These are phyloP conservation scores for Tetracladium maxilliforme DNA, from an alignment of 2,329 filamentous ascomycete species.

Conservation along the genomic window DNA sequence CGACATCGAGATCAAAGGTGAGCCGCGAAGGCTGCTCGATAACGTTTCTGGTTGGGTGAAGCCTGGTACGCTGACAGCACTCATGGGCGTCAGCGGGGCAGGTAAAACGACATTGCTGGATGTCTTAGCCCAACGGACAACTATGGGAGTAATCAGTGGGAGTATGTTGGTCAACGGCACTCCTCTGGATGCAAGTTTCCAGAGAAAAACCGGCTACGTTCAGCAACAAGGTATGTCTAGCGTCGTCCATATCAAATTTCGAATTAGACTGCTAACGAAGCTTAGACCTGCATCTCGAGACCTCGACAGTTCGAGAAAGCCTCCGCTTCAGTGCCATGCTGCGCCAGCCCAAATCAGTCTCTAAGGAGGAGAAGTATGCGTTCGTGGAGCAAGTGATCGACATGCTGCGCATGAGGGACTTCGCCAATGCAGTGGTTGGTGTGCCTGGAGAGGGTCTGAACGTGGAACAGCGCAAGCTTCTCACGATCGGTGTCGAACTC, in stretches of 20 bases:
- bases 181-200: constrained; percentile 65
- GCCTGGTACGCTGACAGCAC: constrained; percentile 72
- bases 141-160: constrained; percentile 73
- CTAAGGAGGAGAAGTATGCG: constrained; percentile 63
- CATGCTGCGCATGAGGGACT: constrained; percentile 75
- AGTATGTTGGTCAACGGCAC: constrained; percentile 55
- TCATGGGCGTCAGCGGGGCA: constrained; percentile 65
- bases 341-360: constrained; percentile 63
- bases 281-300: constrained; percentile 80
- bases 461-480: constrained; percentile 51
- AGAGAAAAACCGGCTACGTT: constrained; percentile 84
- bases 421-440: constrained; percentile 78
- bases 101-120: constrained; percentile 82
- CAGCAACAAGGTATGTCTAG: too few relatives aligned
- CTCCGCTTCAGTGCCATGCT: constrained; percentile 76
- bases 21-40: constrained; percentile 60
- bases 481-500: constrained; percentile 85
- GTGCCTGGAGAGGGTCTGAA: constrained; percentile 72
- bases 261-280: too few relatives aligned
- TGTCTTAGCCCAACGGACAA: constrained; percentile 67
- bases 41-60: constrained; percentile 84
- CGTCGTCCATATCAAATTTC: too few relatives aligned
- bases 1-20: constrained; percentile 49
- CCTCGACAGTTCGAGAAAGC: constrained; percentile 77
- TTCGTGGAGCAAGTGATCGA: constrained; percentile 90